phyloP scores from a whole-genome alignment of 1,284 basidiomycete species.

The Ustilago loliicola region DNA sequence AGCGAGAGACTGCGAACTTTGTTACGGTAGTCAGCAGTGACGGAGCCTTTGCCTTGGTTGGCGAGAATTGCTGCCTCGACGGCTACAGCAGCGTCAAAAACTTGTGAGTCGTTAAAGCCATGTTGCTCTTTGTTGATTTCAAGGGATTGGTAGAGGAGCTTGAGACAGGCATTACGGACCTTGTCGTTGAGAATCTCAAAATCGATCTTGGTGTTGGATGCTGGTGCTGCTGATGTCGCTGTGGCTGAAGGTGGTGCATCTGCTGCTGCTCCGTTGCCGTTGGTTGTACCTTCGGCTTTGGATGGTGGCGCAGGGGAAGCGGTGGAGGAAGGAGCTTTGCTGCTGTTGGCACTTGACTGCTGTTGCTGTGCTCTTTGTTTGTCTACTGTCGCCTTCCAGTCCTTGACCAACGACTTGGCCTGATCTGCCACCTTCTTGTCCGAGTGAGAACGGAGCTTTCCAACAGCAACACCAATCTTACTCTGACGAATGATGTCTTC shows the following conservation, averaged over 20 bases:
- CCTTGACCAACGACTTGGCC: conserved; percentile 88
- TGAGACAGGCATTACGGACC: conserved; percentile 87
- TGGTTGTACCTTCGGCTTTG: conserved; percentile 19
- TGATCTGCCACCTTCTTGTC: conserved; percentile 82
- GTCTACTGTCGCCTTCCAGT: conserved; percentile 67
- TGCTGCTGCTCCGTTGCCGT: conserved; percentile 19
- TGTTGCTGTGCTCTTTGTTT: conserved; percentile 72
- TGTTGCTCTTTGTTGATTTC: conserved; percentile 68
- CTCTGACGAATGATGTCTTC: conserved; percentile 81
- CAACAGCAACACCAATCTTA: conserved; percentile 88
- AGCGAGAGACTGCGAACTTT: conserved; percentile 92
- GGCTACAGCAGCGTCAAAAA: conserved; percentile 71
- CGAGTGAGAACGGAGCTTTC: conserved; percentile 84
- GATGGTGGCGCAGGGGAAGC: conserved; percentile 50
- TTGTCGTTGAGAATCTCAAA: conserved; percentile 72
- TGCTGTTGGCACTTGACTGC: conserved; percentile 31
- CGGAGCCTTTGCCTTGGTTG: conserved; percentile 55
- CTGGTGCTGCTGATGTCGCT: conserved; percentile 25
- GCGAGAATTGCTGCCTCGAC: conserved; percentile 72
- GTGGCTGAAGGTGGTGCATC: conserved; percentile 33
- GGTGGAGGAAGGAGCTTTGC: conserved; percentile 33
- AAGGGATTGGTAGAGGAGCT: conserved; percentile 91
- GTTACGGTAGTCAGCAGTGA: conserved; percentile 75
- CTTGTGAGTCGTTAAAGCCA: conserved; percentile 58
- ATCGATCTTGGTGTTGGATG: conserved; percentile 55